Evolutionary conservation across 2,329 filamentous ascomycete species (phyloP), one percentile per base, ranked within the genome.

Genomic region (Colletotrichum liriopes): DNA sequence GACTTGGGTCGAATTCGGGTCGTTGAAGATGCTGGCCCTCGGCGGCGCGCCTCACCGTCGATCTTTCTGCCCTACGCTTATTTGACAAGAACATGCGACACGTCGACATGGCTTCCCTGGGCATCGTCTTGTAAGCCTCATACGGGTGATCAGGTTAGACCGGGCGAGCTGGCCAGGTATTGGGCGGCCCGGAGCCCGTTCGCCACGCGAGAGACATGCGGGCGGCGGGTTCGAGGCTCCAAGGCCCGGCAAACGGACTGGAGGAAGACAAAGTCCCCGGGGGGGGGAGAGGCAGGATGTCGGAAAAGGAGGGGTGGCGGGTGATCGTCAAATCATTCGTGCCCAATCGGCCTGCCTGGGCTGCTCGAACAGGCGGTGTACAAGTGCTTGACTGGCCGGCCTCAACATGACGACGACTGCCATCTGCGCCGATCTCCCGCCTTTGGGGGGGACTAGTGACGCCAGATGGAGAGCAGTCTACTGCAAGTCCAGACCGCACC

Each of bases 341-440:
- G 69, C 65, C 69, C 69, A 72, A 68, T 72, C 65, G 59, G 37
- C 29, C 65, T 51, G 29, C 41, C 43, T 54, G 37, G 61, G 49
- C 60, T 51, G 45, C 60, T 62, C 14, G 59, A 51, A 63, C 9
- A 47, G 64, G 64, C 56, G 56, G 65, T 68, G 58, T 59, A 39
- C 23, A 32, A 45, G n/a, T 9, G 32, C n/a, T 51, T 41, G 39
- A 59, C 39, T 51, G 49, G 49, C n/a, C 35, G 49, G 49, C 35
- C 45, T 51, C 29, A n/a, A 41, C 12, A 26, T 51, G 45, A 51
- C n/a, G 54, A 55, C 59, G 37, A 35, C 66, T 55, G 26, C 37
- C 20, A 52, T 69, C 65, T 72, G 65, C 69, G 69, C 65, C 69
- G 69, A 72, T 72, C 69, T 72, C 69, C 69, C 69, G 69, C 65